Evolutionary conservation across 2,329 filamentous ascomycete species (phyloP).

Genomic region (Aspergillus caelatus): DNA sequence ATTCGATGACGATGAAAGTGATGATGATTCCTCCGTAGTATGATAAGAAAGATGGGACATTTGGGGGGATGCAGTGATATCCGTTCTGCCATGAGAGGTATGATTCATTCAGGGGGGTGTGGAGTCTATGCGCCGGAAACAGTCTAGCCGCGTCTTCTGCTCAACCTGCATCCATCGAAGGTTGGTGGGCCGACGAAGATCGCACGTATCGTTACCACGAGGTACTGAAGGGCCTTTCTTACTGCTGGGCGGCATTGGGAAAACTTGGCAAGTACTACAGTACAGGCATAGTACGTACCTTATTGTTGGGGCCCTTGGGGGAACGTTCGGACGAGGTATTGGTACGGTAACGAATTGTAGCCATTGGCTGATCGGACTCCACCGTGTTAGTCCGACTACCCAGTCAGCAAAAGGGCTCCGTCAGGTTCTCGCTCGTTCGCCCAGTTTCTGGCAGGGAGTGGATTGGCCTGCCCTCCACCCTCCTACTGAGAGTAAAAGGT

Average conservation of each 20-base stretch:
- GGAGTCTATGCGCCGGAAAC: slow-evolving; percentile 17
- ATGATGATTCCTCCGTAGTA: neutral
- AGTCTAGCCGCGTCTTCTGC: slow-evolving; percentile 11
- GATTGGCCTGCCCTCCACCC: slow-evolving; percentile 9
- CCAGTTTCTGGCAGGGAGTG: slow-evolving; percentile 20
- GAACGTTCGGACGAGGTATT: slow-evolving; percentile 7
- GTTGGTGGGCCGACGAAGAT: slow-evolving; percentile 19
- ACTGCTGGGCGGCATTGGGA: neutral
- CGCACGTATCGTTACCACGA: slow-evolving; percentile 27
- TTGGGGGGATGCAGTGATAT: neutral
- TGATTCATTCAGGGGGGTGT: slow-evolving; percentile 25
- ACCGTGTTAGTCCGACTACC: slow-evolving; percentile 10
- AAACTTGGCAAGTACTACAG: neutral
- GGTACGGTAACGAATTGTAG: slow-evolving; percentile 19
- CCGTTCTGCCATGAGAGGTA: slow-evolving; percentile 4
- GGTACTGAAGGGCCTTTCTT: slow-evolving; percentile 14
- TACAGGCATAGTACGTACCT: neutral
- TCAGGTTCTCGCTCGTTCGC: slow-evolving; percentile 27
- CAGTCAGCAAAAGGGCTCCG: slow-evolving; percentile 14
- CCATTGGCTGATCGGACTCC: slow-evolving; percentile 12
- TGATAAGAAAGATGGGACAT: neutral
- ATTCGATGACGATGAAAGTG: neutral
- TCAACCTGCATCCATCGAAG: slow-evolving; percentile 17
- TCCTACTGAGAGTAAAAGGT: slow-evolving; percentile 17
- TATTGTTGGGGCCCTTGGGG: neutral